Percentiles rank a stretch among this genome's conserved stretches.
phyloP scores from a whole-genome alignment of 805 yeast genomes.

The Yarrowia divulgata region DNA sequence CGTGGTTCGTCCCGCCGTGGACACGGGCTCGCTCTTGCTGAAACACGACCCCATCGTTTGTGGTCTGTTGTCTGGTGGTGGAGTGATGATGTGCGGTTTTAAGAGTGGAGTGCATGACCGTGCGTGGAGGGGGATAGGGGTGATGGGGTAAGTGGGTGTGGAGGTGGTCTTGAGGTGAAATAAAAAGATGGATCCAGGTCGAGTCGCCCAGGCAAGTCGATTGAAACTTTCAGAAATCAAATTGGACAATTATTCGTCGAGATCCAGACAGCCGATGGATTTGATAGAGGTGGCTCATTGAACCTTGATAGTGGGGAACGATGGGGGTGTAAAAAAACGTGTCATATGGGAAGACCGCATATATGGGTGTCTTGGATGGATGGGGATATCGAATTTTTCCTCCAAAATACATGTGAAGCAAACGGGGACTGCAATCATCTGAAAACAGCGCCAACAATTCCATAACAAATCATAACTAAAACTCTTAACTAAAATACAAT shows the following conservation, averaged over 20 bases:
- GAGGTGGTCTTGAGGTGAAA: not conserved
- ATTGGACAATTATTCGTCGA: not conserved
- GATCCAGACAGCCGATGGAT: not conserved
- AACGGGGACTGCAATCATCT: too few relatives aligned
- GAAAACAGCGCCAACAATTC: too few relatives aligned
- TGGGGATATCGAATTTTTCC: too few relatives aligned
- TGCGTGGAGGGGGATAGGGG: conserved; percentile 13
- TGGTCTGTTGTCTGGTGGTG: not conserved
- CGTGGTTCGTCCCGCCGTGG: conserved; percentile 1
- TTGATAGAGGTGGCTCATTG: conserved; percentile 1
- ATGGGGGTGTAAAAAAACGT: not conserved
- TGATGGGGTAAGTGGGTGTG: not conserved
- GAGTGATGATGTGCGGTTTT: conserved; percentile 19
- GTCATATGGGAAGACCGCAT: not conserved
- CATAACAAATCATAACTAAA: too few relatives aligned
- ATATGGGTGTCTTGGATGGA: too few relatives aligned
- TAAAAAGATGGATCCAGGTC: not conserved
- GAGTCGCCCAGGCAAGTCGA: not conserved
- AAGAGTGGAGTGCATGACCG: conserved; percentile 21
- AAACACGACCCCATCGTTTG: conserved; percentile 29
- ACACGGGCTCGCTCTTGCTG: conserved; percentile 26
- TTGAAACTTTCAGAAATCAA: not conserved
- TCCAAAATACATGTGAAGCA: too few relatives aligned
- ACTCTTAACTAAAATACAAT: too few relatives aligned
- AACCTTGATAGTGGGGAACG: not conserved